Percentiles rank a stretch among this genome's conserved stretches.
phyloP scores from a whole-genome alignment of 2,329 filamentous ascomycete species.

The Mycosphaerella sp. region DNA sequence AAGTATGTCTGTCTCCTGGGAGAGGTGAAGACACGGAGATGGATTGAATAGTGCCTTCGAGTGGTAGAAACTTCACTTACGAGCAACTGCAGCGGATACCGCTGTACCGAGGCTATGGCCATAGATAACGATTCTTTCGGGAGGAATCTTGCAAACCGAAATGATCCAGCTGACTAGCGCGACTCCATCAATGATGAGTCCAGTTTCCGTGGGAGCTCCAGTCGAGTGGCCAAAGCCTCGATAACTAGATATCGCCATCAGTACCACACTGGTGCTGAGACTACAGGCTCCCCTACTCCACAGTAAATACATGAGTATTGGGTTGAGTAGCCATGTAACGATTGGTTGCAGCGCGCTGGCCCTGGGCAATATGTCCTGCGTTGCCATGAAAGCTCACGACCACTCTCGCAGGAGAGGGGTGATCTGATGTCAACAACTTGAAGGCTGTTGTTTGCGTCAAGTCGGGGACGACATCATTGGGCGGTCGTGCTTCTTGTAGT shows the following conservation, averaged over 20 bases:
- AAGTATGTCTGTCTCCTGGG: background rate
- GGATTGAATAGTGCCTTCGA: background rate
- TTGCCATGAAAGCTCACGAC: slow-evolving; percentile 60
- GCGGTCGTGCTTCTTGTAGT: slow-evolving; percentile 40
- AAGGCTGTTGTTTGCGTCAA: slow-evolving; percentile 47
- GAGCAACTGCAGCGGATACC: slow-evolving; percentile 66
- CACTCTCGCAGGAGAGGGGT: slow-evolving; percentile 45
- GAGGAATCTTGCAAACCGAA: slow-evolving; percentile 55
- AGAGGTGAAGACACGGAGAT: background rate
- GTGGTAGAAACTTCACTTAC: background rate
- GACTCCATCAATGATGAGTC: slow-evolving; percentile 72
- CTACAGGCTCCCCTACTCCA: slow-evolving; percentile 48
- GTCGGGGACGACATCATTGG: slow-evolving; percentile 41
- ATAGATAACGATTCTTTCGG: slow-evolving; percentile 69
- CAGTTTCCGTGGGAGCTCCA: slow-evolving; percentile 72
- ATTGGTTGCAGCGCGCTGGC: slow-evolving; percentile 68
- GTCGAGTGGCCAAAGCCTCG: slow-evolving; percentile 79
- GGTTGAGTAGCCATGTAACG: slow-evolving; percentile 68
- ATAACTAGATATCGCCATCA: slow-evolving; percentile 46
- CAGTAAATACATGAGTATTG: slow-evolving; percentile 71
- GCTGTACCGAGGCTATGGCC: slow-evolving; percentile 88
- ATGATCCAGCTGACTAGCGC: slow-evolving; percentile 68
- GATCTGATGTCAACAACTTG: slow-evolving; percentile 45
- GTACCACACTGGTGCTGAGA: background rate
- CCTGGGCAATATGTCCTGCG: slow-evolving; percentile 77